These are phyloP conservation scores for Dendrobium officinale DNA, from an alignment of 106 monocot genomes.

Conservation along the genomic window DNA sequence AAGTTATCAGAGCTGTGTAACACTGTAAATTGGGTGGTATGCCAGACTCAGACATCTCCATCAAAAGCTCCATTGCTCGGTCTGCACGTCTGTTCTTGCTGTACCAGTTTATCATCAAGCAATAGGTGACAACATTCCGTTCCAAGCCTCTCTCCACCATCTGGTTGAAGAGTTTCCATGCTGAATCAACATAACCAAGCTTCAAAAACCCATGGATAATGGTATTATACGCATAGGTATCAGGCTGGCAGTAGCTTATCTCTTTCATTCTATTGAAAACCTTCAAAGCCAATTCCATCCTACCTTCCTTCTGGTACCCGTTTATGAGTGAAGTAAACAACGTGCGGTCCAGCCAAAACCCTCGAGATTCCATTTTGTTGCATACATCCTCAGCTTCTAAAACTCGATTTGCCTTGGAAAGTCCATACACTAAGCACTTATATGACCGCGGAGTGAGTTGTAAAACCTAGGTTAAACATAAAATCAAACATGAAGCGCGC, in stretches of 20 bases:
- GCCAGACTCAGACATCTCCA: constrained; percentile 9
- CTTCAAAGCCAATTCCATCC: constrained; percentile 5
- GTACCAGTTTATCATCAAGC: constrained; percentile 31
- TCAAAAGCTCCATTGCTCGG: constrained; percentile 28
- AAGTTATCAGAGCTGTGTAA: constrained; percentile 24
- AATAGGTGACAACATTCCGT: constrained; percentile 25
- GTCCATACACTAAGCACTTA: neutral
- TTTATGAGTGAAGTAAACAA: constrained; percentile 4
- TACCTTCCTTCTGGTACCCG: constrained; percentile 10
- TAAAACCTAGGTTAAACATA: constrained; percentile 5
- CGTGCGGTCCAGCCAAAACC: constrained; percentile 1
- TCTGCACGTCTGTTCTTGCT: constrained; percentile 21
- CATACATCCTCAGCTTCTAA: constrained; percentile 6
- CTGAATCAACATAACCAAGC: constrained; percentile 23
- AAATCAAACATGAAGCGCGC: constrained; percentile 13
- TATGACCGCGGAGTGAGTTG: neutral
- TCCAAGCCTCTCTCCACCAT: constrained; percentile 27
- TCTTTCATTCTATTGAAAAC: constrained; percentile 8
- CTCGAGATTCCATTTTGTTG: constrained; percentile 6
- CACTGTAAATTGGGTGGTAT: constrained; percentile 22
- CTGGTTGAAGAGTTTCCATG: constrained; percentile 20
- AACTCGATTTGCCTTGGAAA: constrained; percentile 1
- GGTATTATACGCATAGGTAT: constrained; percentile 34
- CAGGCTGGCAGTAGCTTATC: constrained; percentile 8
- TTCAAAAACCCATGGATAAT: constrained; percentile 28